Percentiles rank a stretch among this genome's conserved stretches.
phyloP scores from a whole-genome alignment of 2,329 filamentous ascomycete species.

The Fusarium sp. region DNA sequence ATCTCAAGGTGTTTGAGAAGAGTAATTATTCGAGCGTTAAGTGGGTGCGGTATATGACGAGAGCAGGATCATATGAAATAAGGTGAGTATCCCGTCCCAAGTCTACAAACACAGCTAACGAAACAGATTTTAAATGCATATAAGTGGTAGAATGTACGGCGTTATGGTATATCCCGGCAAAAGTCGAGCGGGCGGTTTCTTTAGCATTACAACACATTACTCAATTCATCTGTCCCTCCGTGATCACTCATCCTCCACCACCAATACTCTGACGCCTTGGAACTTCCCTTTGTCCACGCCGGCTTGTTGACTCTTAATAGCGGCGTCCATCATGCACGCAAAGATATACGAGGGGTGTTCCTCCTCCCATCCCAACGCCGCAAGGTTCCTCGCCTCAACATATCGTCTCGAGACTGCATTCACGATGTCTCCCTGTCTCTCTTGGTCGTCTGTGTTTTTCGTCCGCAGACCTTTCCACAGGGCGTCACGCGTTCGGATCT shows the following conservation, averaged over 20 bases:
- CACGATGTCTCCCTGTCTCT: conserved; percentile 49
- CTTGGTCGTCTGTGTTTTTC: conserved; percentile 27
- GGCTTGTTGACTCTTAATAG: conserved; percentile 51
- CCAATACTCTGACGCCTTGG: conserved; percentile 47
- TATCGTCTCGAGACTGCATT: conserved; percentile 50
- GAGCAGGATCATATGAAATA: conserved; percentile 97
- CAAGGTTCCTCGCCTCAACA: conserved; percentile 52
- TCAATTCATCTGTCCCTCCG: conserved; percentile 15
- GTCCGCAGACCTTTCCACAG: conserved; percentile 44
- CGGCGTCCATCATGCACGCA: conserved; percentile 48
- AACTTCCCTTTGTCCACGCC: conserved; percentile 37
- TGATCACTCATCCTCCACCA: conserved; percentile 46
- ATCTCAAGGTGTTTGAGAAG: conserved; percentile 99
- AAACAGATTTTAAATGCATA: conserved; percentile 53
- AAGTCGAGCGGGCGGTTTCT: conserved; percentile 49
- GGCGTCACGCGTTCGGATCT: conserved; percentile 34
- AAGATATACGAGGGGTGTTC: conserved; percentile 51
- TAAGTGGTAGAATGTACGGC: conserved; percentile 49
- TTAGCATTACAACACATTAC: conserved; percentile 42
- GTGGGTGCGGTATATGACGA: conserved; percentile 99
- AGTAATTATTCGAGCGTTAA: conserved; percentile 98
- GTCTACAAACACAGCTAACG: conserved; percentile 30
- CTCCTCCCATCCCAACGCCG: conserved; percentile 50
- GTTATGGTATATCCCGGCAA: conserved; percentile 52
- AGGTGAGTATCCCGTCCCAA: conserved; percentile 65